phyloP scores from a whole-genome alignment of 2,329 filamentous ascomycete species.

The Fusarium sacchari region DNA sequence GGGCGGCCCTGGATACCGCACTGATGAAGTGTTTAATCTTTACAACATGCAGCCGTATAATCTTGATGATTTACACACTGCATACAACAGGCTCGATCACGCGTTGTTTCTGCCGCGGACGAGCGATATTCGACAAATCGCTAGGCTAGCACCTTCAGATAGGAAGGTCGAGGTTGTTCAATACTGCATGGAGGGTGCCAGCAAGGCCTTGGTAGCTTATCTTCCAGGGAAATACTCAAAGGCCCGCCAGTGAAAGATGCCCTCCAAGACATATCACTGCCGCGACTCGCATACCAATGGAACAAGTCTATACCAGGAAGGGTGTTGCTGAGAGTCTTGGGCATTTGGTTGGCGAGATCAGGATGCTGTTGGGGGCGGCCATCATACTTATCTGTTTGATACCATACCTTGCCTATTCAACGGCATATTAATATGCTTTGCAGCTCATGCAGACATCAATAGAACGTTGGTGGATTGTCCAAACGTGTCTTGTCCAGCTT shows the following conservation, averaged over 20 bases:
- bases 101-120: slow-evolving; percentile 88
- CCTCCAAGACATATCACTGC: background rate
- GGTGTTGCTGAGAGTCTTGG: background rate
- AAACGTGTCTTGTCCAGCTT: background rate
- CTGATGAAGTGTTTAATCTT: slow-evolving; percentile 81
- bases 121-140: slow-evolving; percentile 83
- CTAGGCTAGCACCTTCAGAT: slow-evolving; percentile 60
- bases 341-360: background rate
- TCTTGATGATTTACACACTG: slow-evolving; percentile 68
- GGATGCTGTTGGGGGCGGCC: background rate
- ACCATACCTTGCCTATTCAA: background rate
- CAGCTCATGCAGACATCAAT: background rate
- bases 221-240: slow-evolving; percentile 54
- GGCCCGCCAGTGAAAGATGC: slow-evolving; percentile 8
- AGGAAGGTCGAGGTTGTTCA: slow-evolving; percentile 80
- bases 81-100: slow-evolving; percentile 68
- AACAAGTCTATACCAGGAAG: background rate
- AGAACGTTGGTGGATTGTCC: background rate
- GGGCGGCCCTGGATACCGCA: slow-evolving; percentile 67
- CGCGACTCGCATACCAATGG: background rate
- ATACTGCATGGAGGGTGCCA: slow-evolving; percentile 90
- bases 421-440: background rate
- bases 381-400: background rate
- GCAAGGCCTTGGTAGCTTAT: slow-evolving; percentile 80
- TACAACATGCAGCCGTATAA: slow-evolving; percentile 89